Base-by-base conservation (phyloP, 78 protist genomes). In the Dictyostelium capitatum region DNA sequence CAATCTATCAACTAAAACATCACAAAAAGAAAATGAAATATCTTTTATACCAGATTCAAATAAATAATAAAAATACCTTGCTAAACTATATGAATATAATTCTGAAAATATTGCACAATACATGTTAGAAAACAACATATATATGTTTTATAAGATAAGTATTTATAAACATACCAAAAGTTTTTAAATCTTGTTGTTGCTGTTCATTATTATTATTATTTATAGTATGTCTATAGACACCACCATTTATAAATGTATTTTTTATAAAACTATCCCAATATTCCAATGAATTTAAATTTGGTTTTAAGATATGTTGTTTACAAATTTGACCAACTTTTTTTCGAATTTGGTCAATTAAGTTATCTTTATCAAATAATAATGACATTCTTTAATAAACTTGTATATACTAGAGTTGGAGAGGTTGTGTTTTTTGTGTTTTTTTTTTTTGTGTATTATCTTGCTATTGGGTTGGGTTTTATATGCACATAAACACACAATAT, bases 11-110 rank as follows among this genome's bases (percentile, higher is more conserved):
- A 74, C 17, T 17, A 47, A 12, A 28, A 12, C 47, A 47, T 84
- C 91, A n/a, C 65, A 69, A 57, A 84, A 84, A 47, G 82, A n/a
- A 72, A 84, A 74, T 59, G 91, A 84, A 47, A 74, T 56, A 17
- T 74, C 59, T 47, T 74, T 37, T 30, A 84, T 53, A 6, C 91
- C 81, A 12, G 91, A 56, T 41, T 77, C 91, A 84, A 56, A 84
- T 59, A 80, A 64, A 43, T 53, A 80, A 28, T 84, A 25, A 57
- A 74, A 74, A 59, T 74, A 84, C 74, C 72, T 72, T 20, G 91
- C 82, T 23, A 84, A 28, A 19, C 50, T 51, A 41, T 50, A 25
- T 53, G 32, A 74, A 54, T 62, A 59, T 56, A 84, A 48, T 57
- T 84, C 91, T 84, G 43, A 37, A 37, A 37, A 37, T 37, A n/a